phyloP scores from a whole-genome alignment of 768 basidiomycete species.

The Podaxis carcinomalis region DNA sequence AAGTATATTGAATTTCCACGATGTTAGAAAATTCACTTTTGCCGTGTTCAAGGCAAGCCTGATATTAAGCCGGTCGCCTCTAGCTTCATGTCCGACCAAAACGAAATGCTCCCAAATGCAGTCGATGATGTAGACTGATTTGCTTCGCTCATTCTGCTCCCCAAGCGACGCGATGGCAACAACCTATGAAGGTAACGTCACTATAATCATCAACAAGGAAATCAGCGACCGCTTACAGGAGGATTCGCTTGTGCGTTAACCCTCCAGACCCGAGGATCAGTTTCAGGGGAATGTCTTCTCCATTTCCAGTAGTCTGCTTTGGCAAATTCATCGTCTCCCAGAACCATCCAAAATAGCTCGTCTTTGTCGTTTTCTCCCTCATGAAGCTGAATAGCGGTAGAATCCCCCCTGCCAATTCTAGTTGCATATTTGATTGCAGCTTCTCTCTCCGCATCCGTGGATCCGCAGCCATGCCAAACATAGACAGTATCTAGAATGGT shows the following conservation, averaged over 20 bases:
- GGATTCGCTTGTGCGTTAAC: constrained; percentile 36
- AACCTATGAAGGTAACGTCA: constrained; percentile 35
- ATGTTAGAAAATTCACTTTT: constrained; percentile 34
- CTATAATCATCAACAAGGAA: neutral
- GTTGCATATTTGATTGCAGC: constrained; percentile 62
- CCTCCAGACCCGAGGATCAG: constrained; percentile 57
- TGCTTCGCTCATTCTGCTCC: constrained; percentile 31
- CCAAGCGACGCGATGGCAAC: constrained; percentile 38
- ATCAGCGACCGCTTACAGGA: constrained; percentile 32
- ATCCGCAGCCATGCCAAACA: constrained; percentile 80
- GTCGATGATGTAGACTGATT: constrained; percentile 62
- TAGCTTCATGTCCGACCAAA: constrained; percentile 63
- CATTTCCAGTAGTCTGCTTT: constrained; percentile 83
- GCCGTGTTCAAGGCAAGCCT: constrained; percentile 55
- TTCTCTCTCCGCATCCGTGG: constrained; percentile 49
- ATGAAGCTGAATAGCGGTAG: constrained; percentile 43
- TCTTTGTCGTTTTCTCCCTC: constrained; percentile 66
- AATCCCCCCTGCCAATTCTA: constrained; percentile 33
- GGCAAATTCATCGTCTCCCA: constrained; percentile 74
- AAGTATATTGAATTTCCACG: neutral
- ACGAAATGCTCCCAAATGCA: constrained; percentile 81
- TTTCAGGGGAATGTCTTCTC: constrained; percentile 38
- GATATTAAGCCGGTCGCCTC: constrained; percentile 56
- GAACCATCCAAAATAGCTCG: constrained; percentile 84
- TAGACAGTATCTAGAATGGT: constrained; percentile 67